Evolutionary conservation across 2,329 filamentous ascomycete genomes (phyloP).

Genomic region (Decorospora gaudefroyi): DNA sequence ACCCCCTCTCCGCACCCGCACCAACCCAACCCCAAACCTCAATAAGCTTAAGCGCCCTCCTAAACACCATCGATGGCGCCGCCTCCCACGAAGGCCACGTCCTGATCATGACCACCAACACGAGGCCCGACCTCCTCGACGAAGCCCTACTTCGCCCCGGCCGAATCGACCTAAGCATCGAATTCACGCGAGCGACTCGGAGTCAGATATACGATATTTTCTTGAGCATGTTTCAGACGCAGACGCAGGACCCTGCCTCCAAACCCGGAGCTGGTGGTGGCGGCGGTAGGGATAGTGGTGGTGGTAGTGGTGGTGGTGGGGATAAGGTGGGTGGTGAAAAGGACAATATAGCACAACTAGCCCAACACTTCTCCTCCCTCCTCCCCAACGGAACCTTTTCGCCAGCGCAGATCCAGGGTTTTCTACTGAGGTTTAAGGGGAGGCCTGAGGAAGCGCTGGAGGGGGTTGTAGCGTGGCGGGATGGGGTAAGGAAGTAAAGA

Average conservation of each 20-base stretch:
- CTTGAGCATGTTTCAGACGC: slow-evolving; percentile 46
- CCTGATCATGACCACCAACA: slow-evolving; percentile 82
- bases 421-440: slow-evolving; percentile 57
- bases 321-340: slow-evolving; percentile 11
- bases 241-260: not conserved
- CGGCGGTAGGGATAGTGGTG: no score
- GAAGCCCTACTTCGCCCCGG: slow-evolving; percentile 74
- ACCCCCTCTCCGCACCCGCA: no score
- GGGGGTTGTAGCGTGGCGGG: slow-evolving; percentile 51
- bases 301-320: no score
- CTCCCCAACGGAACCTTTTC: slow-evolving; percentile 56
- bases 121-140: slow-evolving; percentile 72
- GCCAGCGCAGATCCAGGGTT: slow-evolving; percentile 60
- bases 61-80: slow-evolving; percentile 84
- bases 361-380: slow-evolving; percentile 51
- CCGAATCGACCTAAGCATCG: slow-evolving; percentile 69
- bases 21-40: no score
- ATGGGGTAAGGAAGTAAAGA: no score
- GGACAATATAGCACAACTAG: slow-evolving; percentile 48
- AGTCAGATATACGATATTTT: slow-evolving; percentile 52
- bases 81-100: slow-evolving; percentile 78
- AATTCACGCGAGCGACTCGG: slow-evolving; percentile 57
- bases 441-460: slow-evolving; percentile 53
- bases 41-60: slow-evolving; percentile 75
- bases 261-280: not conserved